phyloP scores from a whole-genome alignment of 352 stramenopile species.

The Phytophthora citricola region DNA sequence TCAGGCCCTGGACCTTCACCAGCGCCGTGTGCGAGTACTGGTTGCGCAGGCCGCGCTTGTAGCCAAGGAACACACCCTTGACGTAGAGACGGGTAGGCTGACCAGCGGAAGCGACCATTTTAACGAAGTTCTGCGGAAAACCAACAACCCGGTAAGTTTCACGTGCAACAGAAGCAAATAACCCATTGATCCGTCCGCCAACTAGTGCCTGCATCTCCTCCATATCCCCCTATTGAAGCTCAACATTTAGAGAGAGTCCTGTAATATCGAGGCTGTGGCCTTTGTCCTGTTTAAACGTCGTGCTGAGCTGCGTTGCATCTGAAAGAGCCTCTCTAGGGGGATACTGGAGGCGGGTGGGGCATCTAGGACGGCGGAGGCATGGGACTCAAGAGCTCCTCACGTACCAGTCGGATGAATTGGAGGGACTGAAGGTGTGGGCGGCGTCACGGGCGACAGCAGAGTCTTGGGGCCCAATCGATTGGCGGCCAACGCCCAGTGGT shows the following conservation, averaged over 20 bases:
- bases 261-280: no score
- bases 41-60: slow-evolving; percentile 98
- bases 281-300: slow-evolving; percentile 2
- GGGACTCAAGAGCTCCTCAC: slow-evolving; percentile 29
- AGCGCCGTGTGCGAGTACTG: slow-evolving; percentile 98
- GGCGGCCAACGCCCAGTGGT: slow-evolving; percentile 58
- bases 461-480: slow-evolving; percentile 75
- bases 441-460: slow-evolving; percentile 31
- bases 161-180: slow-evolving; percentile 2
- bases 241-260: slow-evolving; percentile 1
- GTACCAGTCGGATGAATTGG: slow-evolving; percentile 90
- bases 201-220: slow-evolving; percentile 10
- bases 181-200: neutral
- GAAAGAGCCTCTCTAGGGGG: neutral
- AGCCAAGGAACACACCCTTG: slow-evolving; percentile 99
- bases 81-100: slow-evolving; percentile 97
- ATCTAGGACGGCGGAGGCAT: slow-evolving; percentile 7
- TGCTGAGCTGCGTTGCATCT: slow-evolving; percentile 20
- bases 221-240: slow-evolving; percentile 1
- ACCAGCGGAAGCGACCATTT: slow-evolving; percentile 91
- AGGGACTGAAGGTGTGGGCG: slow-evolving; percentile 82
- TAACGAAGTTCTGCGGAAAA: slow-evolving; percentile 73
- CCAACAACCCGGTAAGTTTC: slow-evolving; percentile 21
- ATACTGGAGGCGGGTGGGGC: neutral
- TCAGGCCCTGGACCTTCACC: slow-evolving; percentile 99